phyloP scores from a whole-genome alignment of 1,284 basidiomycete genomes.

The Sphaerobolus stellatus region DNA sequence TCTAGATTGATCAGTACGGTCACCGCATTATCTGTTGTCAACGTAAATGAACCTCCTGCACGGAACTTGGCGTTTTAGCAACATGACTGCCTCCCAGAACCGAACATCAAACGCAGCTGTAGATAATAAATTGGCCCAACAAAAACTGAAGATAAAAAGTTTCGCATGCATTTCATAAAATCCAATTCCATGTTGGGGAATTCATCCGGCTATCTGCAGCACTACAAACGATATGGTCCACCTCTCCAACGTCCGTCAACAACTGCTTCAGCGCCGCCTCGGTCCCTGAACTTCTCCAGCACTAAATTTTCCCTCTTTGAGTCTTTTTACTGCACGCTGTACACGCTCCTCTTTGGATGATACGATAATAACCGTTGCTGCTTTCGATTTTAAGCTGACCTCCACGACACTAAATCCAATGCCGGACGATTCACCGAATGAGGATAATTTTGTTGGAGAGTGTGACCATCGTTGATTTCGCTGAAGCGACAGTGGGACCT shows the following conservation, averaged over 20 bases:
- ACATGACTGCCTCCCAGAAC: conserved; percentile 21
- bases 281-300: neutral
- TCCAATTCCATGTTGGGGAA: conserved; percentile 17
- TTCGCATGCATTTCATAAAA: conserved; percentile 9
- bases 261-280: neutral
- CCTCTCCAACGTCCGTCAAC: neutral
- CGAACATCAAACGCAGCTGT: conserved; percentile 18
- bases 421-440: conserved; percentile 15
- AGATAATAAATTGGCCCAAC: neutral
- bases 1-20: too few relatives aligned
- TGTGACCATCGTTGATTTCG: neutral
- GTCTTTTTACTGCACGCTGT: conserved; percentile 9
- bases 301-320: neutral
- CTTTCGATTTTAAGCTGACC: conserved; percentile 9
- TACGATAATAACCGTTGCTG: conserved; percentile 17
- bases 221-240: conserved; percentile 22
- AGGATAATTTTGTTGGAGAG: conserved; percentile 9
- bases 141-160: neutral
- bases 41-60: conserved; percentile 17
- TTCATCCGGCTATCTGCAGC: too few relatives aligned
- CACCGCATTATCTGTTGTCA: conserved; percentile 22
- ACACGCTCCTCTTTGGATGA: conserved; percentile 17
- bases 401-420: conserved; percentile 9
- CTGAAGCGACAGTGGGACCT: too few relatives aligned
- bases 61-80: conserved; percentile 19